A percentile compares a stretch with the other conserved stretches of the same genome.
Evolutionary conservation across 2,329 filamentous ascomycete species (phyloP).

Genomic region (Fusarium sp.): DNA sequence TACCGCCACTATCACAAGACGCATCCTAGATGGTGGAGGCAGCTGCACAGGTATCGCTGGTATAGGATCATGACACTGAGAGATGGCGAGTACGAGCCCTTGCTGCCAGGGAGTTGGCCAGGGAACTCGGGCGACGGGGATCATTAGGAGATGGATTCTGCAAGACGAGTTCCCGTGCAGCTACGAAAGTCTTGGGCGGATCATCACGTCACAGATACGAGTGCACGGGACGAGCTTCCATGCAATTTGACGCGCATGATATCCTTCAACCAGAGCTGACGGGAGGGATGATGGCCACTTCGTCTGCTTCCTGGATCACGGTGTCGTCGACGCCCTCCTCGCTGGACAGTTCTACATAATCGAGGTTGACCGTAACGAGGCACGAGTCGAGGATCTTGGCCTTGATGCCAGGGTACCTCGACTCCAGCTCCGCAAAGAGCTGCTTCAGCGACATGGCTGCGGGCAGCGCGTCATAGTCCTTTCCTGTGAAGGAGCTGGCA

Average conservation of each 20-base stretch:
- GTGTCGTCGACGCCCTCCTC: constrained; percentile 54
- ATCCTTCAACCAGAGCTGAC: constrained; percentile 80
- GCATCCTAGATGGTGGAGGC: constrained; percentile 32
- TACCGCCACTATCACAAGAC: constrained; percentile 37
- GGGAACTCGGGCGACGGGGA: not conserved
- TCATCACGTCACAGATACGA: not conserved
- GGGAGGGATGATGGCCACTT: constrained; percentile 88
- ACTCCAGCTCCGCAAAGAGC: constrained; percentile 77
- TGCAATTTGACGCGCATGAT: constrained; percentile 21
- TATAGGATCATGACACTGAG: constrained; percentile 5
- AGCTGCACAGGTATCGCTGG: constrained; percentile 26
- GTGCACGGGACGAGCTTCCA: constrained; percentile 16
- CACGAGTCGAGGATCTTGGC: constrained; percentile 77
- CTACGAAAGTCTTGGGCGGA: constrained; percentile 17
- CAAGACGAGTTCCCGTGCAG: not conserved
- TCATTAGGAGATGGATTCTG: constrained; percentile 8
- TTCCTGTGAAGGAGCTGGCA: constrained; percentile 77
- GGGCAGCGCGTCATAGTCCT: constrained; percentile 72
- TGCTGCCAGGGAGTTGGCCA: constrained; percentile 38
- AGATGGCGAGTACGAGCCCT: constrained; percentile 48
- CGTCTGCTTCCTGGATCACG: constrained; percentile 78
- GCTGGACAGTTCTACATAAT: constrained; percentile 79
- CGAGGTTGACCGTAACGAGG: constrained; percentile 82
- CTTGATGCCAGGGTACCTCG: constrained; percentile 76
- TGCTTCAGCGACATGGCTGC: constrained; percentile 73